These are phyloP conservation scores for Allium sativum DNA, from an alignment of 106 monocot species.

Conservation along the genomic window DNA sequence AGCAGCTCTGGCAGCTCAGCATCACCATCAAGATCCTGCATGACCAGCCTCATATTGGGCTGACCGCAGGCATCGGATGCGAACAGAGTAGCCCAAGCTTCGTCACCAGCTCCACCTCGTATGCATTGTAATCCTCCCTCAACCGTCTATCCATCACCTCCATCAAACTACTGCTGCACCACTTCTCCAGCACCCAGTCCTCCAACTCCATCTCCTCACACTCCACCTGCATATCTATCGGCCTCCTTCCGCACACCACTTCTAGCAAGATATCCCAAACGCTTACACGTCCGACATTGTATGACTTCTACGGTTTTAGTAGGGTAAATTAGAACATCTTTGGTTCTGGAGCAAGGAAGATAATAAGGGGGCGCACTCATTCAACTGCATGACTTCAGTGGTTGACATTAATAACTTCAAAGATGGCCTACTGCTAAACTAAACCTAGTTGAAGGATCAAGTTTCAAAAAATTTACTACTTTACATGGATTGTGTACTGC, in stretches of 20 bases:
- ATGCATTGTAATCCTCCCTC: neutral
- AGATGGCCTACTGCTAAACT: too few relatives aligned
- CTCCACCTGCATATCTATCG: neutral
- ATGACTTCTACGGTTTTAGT: too few relatives aligned
- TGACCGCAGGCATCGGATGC: conserved; percentile 6
- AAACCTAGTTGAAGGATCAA: too few relatives aligned
- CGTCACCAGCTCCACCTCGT: conserved; percentile 15
- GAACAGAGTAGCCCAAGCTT: conserved; percentile 16
- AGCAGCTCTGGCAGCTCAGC: neutral
- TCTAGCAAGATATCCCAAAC: conserved; percentile 11
- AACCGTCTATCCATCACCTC: conserved; percentile 7
- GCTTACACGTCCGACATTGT: conserved; percentile 14
- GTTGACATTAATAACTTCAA: too few relatives aligned
- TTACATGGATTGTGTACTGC: too few relatives aligned
- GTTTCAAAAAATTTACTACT: too few relatives aligned
- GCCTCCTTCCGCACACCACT: conserved; percentile 14
- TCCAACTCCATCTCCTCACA: conserved; percentile 2
- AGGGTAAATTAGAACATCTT: too few relatives aligned
- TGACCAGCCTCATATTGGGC: conserved; percentile 10
- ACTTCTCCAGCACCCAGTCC: conserved; percentile 13
- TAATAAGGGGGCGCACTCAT: too few relatives aligned
- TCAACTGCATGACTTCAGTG: too few relatives aligned
- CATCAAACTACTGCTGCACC: neutral
- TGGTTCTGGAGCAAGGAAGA: too few relatives aligned
- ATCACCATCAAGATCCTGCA: conserved; percentile 5